Percentiles rank a stretch among this genome's conserved stretches.
These are phyloP conservation scores for Taxillus chinensis DNA, from an alignment of 164 flowering plant species.

Conservation along the genomic window DNA sequence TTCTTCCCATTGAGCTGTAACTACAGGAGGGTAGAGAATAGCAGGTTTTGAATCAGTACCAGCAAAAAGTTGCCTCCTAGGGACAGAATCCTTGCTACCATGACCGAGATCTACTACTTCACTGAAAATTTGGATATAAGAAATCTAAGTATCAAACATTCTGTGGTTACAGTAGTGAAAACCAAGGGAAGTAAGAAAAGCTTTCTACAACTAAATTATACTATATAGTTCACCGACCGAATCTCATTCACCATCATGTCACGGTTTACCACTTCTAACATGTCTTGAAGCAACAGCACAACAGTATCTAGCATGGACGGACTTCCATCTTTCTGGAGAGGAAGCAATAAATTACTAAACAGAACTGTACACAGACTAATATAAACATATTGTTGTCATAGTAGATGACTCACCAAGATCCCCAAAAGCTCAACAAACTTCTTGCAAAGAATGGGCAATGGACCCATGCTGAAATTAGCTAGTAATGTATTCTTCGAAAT, in stretches of 20 bases:
- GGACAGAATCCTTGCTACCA: slow-evolving; percentile 63
- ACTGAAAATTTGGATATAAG: slow-evolving; percentile 27
- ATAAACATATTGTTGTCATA: neutral
- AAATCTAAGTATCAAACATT: slow-evolving; percentile 1
- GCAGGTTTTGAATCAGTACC: slow-evolving; percentile 68
- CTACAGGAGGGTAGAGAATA: slow-evolving; percentile 65
- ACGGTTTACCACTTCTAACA: slow-evolving; percentile 93
- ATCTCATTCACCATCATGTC: slow-evolving; percentile 98
- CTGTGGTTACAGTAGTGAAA: neutral
- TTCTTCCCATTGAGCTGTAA: slow-evolving; percentile 93
- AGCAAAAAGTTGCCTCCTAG: slow-evolving; percentile 80
- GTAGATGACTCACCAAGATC: slow-evolving; percentile 56
- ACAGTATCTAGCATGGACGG: slow-evolving; percentile 49
- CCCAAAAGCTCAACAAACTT: slow-evolving; percentile 82
- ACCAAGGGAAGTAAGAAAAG: neutral
- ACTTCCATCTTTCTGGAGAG: slow-evolving; percentile 69
- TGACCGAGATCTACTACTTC: slow-evolving; percentile 86
- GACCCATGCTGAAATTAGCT: slow-evolving; percentile 65
- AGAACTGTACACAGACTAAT: too few relatives aligned
- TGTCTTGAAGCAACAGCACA: slow-evolving; percentile 83
- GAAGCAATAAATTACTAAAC: neutral
- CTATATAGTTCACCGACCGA: slow-evolving; percentile 42
- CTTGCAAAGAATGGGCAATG: slow-evolving; percentile 58
- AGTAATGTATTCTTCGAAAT: slow-evolving; percentile 74
- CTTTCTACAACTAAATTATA: neutral